These are phyloP conservation scores for Orychophragmus violaceus DNA, from an alignment of 345 rosid species.

Conservation along the genomic window DNA sequence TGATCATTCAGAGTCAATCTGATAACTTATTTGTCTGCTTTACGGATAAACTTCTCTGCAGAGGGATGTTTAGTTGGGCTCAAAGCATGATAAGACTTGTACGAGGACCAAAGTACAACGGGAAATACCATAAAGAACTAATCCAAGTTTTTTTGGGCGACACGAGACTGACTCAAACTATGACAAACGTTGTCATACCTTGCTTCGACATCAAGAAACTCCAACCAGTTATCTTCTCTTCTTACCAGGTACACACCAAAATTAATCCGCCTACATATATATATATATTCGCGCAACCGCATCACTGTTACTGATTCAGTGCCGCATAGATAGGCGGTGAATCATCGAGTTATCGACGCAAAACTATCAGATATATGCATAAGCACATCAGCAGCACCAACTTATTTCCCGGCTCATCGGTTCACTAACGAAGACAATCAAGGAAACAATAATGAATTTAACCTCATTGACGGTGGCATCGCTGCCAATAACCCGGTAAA, in stretches of 20 bases:
- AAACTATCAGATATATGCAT: conserved; percentile 58
- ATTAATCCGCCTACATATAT: background rate
- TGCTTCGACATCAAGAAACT: conserved; percentile 69
- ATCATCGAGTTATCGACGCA: conserved; percentile 36
- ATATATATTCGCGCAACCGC: background rate
- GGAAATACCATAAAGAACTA: conserved; percentile 44
- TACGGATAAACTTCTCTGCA: conserved; percentile 3
- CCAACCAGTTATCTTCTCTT: conserved; percentile 63
- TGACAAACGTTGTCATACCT: conserved; percentile 62
- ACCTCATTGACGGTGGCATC: conserved; percentile 72
- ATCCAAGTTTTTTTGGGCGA: conserved; percentile 30
- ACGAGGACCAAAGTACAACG: conserved; percentile 60
- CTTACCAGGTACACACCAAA: conserved; percentile 41
- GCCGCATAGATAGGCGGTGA: conserved; percentile 26
- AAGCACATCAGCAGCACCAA: conserved; percentile 75
- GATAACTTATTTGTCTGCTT: background rate
- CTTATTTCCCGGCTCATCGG: conserved; percentile 50
- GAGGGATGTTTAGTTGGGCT: conserved; percentile 30
- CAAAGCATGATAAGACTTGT: conserved; percentile 31
- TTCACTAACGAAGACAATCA: conserved; percentile 42
- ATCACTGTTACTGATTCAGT: background rate
- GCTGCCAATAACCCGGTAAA: conserved; percentile 68
- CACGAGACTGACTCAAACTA: conserved; percentile 42
- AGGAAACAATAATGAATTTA: conserved; percentile 38
- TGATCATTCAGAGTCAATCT: background rate